Percentiles rank a stretch among this genome's conserved stretches.
These are phyloP conservation scores for Ramularia collo-cygni DNA, from an alignment of 2,329 filamentous ascomycete species.

Conservation along the genomic window DNA sequence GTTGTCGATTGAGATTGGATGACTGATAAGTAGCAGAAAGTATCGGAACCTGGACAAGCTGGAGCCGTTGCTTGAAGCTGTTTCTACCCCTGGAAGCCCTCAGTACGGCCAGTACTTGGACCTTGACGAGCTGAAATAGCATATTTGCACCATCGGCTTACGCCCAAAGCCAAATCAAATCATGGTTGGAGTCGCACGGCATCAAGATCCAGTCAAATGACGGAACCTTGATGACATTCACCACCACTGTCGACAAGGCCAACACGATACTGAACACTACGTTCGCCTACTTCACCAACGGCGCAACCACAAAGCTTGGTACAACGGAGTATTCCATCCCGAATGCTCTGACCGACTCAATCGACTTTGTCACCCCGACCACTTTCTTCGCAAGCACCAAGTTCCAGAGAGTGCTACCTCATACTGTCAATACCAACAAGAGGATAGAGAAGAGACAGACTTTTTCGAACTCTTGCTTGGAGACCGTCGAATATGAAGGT, in stretches of 20 bases:
- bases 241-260: slow-evolving; percentile 32
- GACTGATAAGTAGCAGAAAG: neutral
- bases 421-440: neutral
- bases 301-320: slow-evolving; percentile 35
- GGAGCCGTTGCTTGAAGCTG: slow-evolving; percentile 33
- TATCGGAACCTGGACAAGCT: slow-evolving; percentile 31
- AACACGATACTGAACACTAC: slow-evolving; percentile 34
- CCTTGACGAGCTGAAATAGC: slow-evolving; percentile 36
- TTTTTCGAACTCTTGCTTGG: neutral
- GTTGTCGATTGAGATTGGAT: neutral
- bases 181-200: slow-evolving; percentile 40
- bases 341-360: slow-evolving; percentile 18
- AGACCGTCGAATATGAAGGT: neutral
- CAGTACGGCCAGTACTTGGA: slow-evolving; percentile 46
- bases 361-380: slow-evolving; percentile 26
- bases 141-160: slow-evolving; percentile 37
- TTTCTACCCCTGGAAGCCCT: slow-evolving; percentile 42
- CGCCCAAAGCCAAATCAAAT: slow-evolving; percentile 21
- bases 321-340: slow-evolving; percentile 30
- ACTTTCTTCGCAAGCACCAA: slow-evolving; percentile 38
- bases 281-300: slow-evolving; percentile 33
- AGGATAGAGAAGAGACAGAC: neutral
- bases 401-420: slow-evolving; percentile 5
- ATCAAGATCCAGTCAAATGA: slow-evolving; percentile 34
- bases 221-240: slow-evolving; percentile 30